These are phyloP conservation scores for Flaveria sonorensis DNA, from an alignment of 129 eudicot genomes.

Conservation along the genomic window DNA sequence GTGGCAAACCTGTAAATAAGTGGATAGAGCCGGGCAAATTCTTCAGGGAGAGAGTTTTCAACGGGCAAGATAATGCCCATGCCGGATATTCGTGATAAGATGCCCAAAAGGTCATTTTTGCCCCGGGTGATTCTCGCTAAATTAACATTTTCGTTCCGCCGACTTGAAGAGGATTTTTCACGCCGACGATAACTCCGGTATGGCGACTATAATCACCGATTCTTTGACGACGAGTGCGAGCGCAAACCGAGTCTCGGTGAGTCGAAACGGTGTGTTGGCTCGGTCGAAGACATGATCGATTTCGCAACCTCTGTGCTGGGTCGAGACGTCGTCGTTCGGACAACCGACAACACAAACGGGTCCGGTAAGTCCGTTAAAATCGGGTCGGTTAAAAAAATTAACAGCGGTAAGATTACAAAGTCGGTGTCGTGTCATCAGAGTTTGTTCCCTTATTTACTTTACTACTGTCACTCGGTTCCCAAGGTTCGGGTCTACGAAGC, in stretches of 20 bases:
- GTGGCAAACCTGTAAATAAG: slow-evolving; percentile 58
- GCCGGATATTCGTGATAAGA: slow-evolving; percentile 75
- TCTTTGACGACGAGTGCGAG: slow-evolving; percentile 68
- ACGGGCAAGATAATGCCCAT: slow-evolving; percentile 61
- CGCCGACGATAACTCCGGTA: slow-evolving; percentile 60
- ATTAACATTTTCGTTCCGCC: slow-evolving; percentile 57
- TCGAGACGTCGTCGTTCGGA: slow-evolving; percentile 62
- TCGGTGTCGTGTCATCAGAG: slow-evolving; percentile 96
- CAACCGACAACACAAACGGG: slow-evolving; percentile 60
- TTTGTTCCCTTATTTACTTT: slow-evolving; percentile 72
- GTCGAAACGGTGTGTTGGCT: slow-evolving; percentile 83
- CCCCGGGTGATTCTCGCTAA: slow-evolving; percentile 64
- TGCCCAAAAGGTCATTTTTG: slow-evolving; percentile 91
- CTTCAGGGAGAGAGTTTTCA: slow-evolving; percentile 64
- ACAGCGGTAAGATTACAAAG: slow-evolving; percentile 75
- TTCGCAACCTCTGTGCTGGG: slow-evolving; percentile 81
- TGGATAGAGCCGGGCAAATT: slow-evolving; percentile 90
- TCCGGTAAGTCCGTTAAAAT: slow-evolving; percentile 61
- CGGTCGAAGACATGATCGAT: slow-evolving; percentile 92
- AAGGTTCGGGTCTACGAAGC: slow-evolving; percentile 95
- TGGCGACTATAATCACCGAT: slow-evolving; percentile 45
- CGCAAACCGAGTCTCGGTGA: slow-evolving; percentile 84
- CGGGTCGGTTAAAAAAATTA: slow-evolving; percentile 64
- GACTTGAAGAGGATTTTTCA: slow-evolving; percentile 59
- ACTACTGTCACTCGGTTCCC: slow-evolving; percentile 94